A percentile compares a stretch with the other conserved stretches of the same genome.
phyloP scores from a whole-genome alignment of 345 rosid species.

The Cochlearia excelsa region DNA sequence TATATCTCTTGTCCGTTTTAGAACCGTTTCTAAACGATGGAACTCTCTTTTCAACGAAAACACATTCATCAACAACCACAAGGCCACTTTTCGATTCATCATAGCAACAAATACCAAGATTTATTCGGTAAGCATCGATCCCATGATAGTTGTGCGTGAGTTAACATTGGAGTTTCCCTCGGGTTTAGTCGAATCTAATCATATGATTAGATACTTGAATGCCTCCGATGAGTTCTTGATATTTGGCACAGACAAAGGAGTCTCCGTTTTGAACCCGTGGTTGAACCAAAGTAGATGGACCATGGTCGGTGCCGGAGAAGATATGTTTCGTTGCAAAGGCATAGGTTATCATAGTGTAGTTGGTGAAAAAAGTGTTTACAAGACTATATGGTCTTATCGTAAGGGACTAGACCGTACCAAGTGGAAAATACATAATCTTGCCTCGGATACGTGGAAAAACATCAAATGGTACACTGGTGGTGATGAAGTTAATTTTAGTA shows the following conservation, averaged over 20 bases:
- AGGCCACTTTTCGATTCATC: not conserved
- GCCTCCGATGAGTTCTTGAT: not conserved
- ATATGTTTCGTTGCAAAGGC: not conserved
- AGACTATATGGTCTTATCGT: not conserved
- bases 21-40: not conserved
- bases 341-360: not conserved
- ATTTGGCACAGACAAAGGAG: not conserved
- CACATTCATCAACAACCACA: not conserved
- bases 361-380: not conserved
- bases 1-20: not conserved
- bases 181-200: not conserved
- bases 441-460: not conserved
- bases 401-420: not conserved
- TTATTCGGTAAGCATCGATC: conserved; percentile 10
- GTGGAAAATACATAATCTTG: not conserved
- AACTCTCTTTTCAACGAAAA: not conserved
- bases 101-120: not conserved
- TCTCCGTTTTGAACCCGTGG: conserved; percentile 3
- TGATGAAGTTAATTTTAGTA: not conserved
- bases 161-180: not conserved
- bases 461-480: not conserved
- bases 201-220: not conserved
- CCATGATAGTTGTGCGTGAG: not conserved
- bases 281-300: not conserved
- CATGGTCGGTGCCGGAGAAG: not conserved